Base-by-base conservation (phyloP, 768 basidiomycete species). In the Clitopilus passeckerianus region DNA sequence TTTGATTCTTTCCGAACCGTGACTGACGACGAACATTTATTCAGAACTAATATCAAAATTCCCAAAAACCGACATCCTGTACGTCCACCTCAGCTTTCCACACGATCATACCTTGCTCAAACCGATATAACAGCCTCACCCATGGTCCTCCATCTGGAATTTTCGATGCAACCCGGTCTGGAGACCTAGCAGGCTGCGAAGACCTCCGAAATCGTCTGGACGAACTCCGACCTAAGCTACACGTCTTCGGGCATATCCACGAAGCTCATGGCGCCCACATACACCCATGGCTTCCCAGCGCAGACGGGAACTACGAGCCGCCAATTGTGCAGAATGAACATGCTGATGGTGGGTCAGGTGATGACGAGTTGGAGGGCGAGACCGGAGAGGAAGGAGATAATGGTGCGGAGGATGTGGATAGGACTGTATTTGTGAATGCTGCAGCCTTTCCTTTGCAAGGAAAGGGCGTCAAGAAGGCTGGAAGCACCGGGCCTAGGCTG, bases 171-270 rank as follows among this genome's bases (percentile, higher is more conserved):
- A 79, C 75, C 3, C 54, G 56, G 12, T 74, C 76, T 0, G 68
- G 69, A 2, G 22, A 50, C 10, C 57, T 73, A 18, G 83, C 70
- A 0, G 88, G 87, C 0, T 90, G 87, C 61, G 60, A 72, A 46
- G 69, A 70, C 8, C 79, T 90, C n/a, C 68, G 75, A 16, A 71
- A 65, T 8, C 73, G 71, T 37, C 66, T 83, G 1, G 65, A 76
- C 1, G 67, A 68, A 5, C 67, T 83, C 23, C 73, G 70, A 6
- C 78, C 78, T 3, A 74, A 76, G 15, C 63, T 83, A 20, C 81
- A 82, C 60, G 66, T 83, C 57, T 86, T 82, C 63, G 88, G 88
- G 1, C 88, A 89, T 59, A 88, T 90, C 56, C 87, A 90, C 65
- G 88, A 87, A 67, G 82, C 75, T 0, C 77, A 77, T 20, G 86